Conservation (phyloP, 1,284 basidiomycete genomes). For the Fomitopsis schrenkii region DNA sequence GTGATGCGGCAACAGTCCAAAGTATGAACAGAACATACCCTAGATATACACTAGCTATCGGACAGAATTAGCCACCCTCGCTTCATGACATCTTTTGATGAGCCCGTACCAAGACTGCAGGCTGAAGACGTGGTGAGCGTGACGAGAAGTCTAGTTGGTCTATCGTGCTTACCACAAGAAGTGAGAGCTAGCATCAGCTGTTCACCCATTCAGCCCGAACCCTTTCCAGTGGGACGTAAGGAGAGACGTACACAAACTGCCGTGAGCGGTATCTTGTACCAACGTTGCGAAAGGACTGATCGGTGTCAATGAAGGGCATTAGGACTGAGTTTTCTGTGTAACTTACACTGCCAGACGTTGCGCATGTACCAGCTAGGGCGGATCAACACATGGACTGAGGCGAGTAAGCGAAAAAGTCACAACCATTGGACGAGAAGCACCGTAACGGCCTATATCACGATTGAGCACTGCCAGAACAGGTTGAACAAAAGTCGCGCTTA, state of each 20-base stretch:
- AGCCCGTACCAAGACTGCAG: neutral
- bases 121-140: neutral
- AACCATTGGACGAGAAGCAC: slow-evolving; percentile 3
- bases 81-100: neutral
- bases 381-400: neutral
- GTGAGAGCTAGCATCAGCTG: neutral
- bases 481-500: neutral
- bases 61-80: neutral
- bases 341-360: slow-evolving; percentile 2
- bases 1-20: neutral
- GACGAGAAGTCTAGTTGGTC: neutral
- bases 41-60: neutral
- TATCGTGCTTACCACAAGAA: neutral
- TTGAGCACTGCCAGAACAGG: neutral
- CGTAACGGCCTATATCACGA: neutral
- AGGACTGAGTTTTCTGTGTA: neutral
- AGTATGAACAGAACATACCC: neutral
- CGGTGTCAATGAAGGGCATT: neutral
- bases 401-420: neutral
- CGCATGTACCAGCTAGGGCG: neutral
- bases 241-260: neutral
- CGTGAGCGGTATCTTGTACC: neutral
- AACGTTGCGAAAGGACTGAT: neutral
- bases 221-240: neutral
- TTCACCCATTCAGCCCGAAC: neutral